Evolutionary conservation across 257 asterid species (phyloP), one percentile per base, ranked within the genome.

Genomic region (Rhazya stricta): DNA sequence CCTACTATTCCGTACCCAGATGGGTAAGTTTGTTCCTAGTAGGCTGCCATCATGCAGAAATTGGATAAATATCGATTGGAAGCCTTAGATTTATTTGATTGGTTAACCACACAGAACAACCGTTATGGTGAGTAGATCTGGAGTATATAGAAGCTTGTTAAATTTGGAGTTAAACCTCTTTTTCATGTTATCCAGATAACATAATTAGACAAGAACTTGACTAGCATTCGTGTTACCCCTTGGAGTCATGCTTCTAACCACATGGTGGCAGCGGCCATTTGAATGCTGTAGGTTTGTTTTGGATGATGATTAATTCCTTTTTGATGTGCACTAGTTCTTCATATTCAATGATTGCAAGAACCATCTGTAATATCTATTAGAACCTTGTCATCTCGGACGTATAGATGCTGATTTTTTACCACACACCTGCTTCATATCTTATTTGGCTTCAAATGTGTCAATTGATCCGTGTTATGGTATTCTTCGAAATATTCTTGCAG

Each of bases 401-500:
- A 6, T 25, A 12, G 18, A 42, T 74, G 72, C 58, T 71, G 77
- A 73, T 72, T 42, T 63, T 72, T 42, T 63, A 53, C 34, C 43
- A 46, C 48, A 42, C 75, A 54, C 21, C 30, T 70, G 18, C 12
- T n/a, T 15, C 66, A 34, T 65, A 15, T 27, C 11, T 69, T 41
- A 39, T 69, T 39, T 69, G 34, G 42, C 36, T 39, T 32, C 70
- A 15, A 46, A 39, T n/a, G 13, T 70, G 27, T 67, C 11, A 30
- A 23, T 51, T 68, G 48, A 39, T 56, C 74, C 42, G 32, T 27
- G n/a, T 18, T 25, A 36, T 23, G 45, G 45, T 25, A 39, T 62
- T 60, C 43, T 78, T 70, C 70, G 18, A 29, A 78, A 42, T 71
- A 60, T 79, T 80, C 67, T 29, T 84, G 79, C 84, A 95, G 99